Conservation (phyloP, 345 rosid genomes). For the Bruguiera gymnorhiza region DNA sequence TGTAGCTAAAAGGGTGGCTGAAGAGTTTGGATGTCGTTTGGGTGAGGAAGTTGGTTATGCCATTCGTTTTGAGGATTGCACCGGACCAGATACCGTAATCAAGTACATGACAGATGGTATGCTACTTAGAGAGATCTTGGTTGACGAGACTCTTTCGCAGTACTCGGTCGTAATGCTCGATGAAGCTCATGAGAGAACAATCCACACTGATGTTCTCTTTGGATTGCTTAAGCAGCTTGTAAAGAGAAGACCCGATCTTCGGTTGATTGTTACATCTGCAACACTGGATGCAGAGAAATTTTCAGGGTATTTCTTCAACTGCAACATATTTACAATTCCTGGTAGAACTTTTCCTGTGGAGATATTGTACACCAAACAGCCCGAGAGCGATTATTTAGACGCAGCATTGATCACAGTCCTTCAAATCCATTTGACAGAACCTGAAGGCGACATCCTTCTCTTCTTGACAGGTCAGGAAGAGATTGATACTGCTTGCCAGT, state of each 20-base stretch:
- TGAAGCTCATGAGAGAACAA: constrained; percentile 81
- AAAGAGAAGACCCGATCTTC: constrained; percentile 63
- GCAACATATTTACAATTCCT: constrained; percentile 80
- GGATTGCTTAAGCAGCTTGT: constrained; percentile 67
- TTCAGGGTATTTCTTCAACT: constrained; percentile 75
- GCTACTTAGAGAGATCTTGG: constrained; percentile 70
- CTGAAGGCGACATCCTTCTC: constrained; percentile 79
- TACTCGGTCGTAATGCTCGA: constrained; percentile 73
- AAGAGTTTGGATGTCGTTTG: constrained; percentile 85
- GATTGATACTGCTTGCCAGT: constrained; percentile 75
- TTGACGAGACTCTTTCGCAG: constrained; percentile 57
- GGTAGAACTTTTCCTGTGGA: constrained; percentile 90
- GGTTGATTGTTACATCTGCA: constrained; percentile 79
- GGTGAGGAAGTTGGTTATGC: constrained; percentile 92
- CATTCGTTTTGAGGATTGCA: constrained; percentile 80
- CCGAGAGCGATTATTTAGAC: constrained; percentile 80
- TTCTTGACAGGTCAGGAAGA: constrained; percentile 88
- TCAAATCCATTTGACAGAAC: constrained; percentile 84
- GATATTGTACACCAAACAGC: constrained; percentile 73
- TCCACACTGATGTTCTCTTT: constrained; percentile 71
- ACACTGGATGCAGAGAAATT: constrained; percentile 85
- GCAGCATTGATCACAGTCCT: constrained; percentile 74
- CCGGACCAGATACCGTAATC: constrained; percentile 88
- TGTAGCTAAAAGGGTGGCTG: constrained; percentile 90
- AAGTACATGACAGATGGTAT: constrained; percentile 89